Evolutionary conservation across 78 protist genomes (phyloP), one percentile per base, ranked within the genome.

Genomic region (Chrysochromulina parva): DNA sequence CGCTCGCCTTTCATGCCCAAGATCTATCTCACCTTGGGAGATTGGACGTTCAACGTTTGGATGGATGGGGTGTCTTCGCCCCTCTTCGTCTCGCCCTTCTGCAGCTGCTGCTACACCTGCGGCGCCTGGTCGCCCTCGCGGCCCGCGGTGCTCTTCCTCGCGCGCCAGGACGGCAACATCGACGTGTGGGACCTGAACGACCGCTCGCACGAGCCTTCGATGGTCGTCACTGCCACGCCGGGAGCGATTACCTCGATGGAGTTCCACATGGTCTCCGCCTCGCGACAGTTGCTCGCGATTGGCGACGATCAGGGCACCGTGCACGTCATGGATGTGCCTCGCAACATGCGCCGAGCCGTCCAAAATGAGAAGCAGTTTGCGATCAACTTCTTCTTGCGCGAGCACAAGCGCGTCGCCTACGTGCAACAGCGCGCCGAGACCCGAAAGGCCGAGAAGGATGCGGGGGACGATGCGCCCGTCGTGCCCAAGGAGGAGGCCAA

Each of bases 161-260:
- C 47, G 9, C 2, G 17, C 10, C 38, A 3, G 19, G 91, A 88
- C 80, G 91, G 91, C 38, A 2, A 2, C 14, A 58, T 85, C 57
- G 90, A 91, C 28, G 38, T 91, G 54, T 91, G 93, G 93, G 93
- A 91, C 87, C 87, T 91, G 54, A 3, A 50, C 28, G 93, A 91
- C 62, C 90, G 93, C 24, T 73, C 93, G 53, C 93, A 91, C 87
- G 93, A 91, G 76, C 85, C 93, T 14, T 85, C 76, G 20, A 19
- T 85, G 57, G 1, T 54, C 7, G 20, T 52, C n/a, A 14, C 1
- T 19, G 53, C 71, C 50, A 54, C 86, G n/a, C 19, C 86, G 19
- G 86, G 66, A 1, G 86, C 86, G 6, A 55, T 54, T 10, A 80
- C 82, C 55, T 48, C 82, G 52, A 4, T 74, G 54, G 86, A 74